Percentiles rank a stretch among this genome's conserved stretches.
These are phyloP conservation scores for Fagopyrum tataricum DNA, from an alignment of 148 eudicot genomes.

Conservation along the genomic window DNA sequence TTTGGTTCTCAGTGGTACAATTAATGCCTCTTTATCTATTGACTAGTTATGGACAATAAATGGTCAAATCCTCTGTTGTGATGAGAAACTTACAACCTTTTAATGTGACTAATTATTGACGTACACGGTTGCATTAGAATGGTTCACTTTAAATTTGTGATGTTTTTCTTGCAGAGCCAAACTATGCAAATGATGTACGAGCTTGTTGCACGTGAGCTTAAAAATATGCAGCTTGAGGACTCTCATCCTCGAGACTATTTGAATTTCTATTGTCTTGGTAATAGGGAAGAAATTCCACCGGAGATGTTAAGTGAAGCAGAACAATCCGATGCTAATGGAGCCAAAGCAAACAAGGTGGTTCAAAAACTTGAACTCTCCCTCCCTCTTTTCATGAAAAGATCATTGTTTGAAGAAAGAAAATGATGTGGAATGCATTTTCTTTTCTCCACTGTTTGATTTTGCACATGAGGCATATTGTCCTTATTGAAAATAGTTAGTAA, in stretches of 20 bases:
- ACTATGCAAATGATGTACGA: constrained; percentile 89
- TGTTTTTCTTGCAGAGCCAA: constrained; percentile 45
- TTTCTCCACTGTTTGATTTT: neutral
- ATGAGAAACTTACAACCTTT: neutral
- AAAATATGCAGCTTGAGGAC: constrained; percentile 51
- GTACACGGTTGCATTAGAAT: neutral
- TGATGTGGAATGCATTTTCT: neutral
- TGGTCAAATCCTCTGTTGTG: neutral
- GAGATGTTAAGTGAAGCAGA: constrained; percentile 25
- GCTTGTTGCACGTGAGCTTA: constrained; percentile 64
- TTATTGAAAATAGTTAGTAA: neutral
- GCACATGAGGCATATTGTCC: neutral
- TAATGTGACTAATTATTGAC: neutral
- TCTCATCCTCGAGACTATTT: constrained; percentile 68
- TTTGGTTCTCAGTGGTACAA: neutral
- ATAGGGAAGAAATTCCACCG: constrained; percentile 62
- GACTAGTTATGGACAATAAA: neutral
- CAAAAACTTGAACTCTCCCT: neutral
- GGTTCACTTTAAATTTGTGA: neutral
- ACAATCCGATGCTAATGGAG: constrained; percentile 30
- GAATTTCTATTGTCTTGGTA: constrained; percentile 91
- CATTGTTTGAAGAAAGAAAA: neutral
- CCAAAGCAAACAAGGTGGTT: constrained; percentile 28
- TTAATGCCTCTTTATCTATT: neutral
- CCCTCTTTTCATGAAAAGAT: neutral